Percentiles rank a stretch among this genome's conserved stretches.
These are phyloP conservation scores for Penicillium olsonii DNA, from an alignment of 2,329 filamentous ascomycete species.

Conservation along the genomic window DNA sequence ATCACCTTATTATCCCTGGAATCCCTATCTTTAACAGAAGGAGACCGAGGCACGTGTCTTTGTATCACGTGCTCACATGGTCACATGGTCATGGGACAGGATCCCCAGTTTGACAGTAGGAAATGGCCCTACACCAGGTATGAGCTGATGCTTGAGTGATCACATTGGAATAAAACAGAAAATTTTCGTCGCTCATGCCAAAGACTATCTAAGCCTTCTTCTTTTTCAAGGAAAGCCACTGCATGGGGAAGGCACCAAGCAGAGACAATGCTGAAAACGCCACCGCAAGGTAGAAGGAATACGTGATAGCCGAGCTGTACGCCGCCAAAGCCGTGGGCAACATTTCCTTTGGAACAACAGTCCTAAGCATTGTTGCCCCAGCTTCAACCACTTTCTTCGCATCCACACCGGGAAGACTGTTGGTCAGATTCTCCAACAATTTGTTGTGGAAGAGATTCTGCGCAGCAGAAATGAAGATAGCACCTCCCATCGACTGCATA, in stretches of 20 bases:
- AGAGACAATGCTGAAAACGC: background rate
- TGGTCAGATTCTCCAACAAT: conserved; percentile 27
- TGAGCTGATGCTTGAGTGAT: too few relatives aligned
- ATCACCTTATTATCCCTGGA: too few relatives aligned
- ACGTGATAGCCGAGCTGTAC: conserved; percentile 14
- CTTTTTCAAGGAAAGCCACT: background rate
- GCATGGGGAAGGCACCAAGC: background rate
- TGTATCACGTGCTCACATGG: too few relatives aligned
- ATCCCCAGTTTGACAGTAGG: too few relatives aligned
- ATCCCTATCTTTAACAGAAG: too few relatives aligned
- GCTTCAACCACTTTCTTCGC: conserved; percentile 5
- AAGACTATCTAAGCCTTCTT: background rate
- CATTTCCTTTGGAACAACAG: too few relatives aligned
- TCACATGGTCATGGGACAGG: too few relatives aligned
- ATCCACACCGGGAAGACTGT: conserved; percentile 27
- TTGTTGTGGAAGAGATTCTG: conserved; percentile 41
- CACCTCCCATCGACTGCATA: conserved; percentile 37
- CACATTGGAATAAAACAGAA: too few relatives aligned
- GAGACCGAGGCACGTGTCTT: too few relatives aligned
- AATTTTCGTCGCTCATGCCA: too few relatives aligned
- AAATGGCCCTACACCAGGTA: too few relatives aligned
- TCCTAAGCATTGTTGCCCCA: too few relatives aligned
- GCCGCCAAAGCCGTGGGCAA: conserved; percentile 2
- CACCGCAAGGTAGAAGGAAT: background rate
- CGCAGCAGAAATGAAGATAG: conserved; percentile 38